Evolutionary conservation across 2,329 filamentous ascomycete genomes (phyloP).

Genomic region (Pseudodiploospora longispora): DNA sequence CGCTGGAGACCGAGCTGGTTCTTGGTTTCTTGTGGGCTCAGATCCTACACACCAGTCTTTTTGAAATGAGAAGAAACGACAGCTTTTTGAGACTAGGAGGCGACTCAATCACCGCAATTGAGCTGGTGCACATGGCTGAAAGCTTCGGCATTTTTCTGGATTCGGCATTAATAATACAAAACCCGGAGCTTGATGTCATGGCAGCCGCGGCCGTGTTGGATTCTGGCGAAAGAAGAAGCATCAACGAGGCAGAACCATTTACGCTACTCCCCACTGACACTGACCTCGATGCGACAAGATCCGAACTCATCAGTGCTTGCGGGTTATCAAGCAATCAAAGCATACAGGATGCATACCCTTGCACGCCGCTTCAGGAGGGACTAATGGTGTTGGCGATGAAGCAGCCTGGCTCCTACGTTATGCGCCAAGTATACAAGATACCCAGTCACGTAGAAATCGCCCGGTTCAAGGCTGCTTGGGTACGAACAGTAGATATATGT

Average conservation of each 20-base stretch:
- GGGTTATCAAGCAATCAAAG: neutral
- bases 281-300: neutral
- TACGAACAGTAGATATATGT: slow-evolving; percentile 8
- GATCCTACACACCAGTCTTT: too few relatives aligned
- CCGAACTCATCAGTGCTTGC: neutral
- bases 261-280: too few relatives aligned
- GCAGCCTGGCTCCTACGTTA: slow-evolving; percentile 13
- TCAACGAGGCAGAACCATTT: too few relatives aligned
- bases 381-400: slow-evolving; percentile 22
- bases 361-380: slow-evolving; percentile 30
- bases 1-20: too few relatives aligned
- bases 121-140: slow-evolving; percentile 8
- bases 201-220: too few relatives aligned
- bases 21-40: too few relatives aligned
- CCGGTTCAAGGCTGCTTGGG: slow-evolving; percentile 13
- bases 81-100: slow-evolving; percentile 9
- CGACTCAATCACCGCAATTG: slow-evolving; percentile 14
- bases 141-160: neutral
- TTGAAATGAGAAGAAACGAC: too few relatives aligned
- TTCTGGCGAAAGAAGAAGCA: too few relatives aligned
- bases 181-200: neutral
- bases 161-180: slow-evolving; percentile 1
- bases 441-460: slow-evolving; percentile 5
- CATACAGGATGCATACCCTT: slow-evolving; percentile 28
- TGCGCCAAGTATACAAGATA: slow-evolving; percentile 9